phyloP scores from a whole-genome alignment of 805 yeast species.

The Starmerella bombi region DNA sequence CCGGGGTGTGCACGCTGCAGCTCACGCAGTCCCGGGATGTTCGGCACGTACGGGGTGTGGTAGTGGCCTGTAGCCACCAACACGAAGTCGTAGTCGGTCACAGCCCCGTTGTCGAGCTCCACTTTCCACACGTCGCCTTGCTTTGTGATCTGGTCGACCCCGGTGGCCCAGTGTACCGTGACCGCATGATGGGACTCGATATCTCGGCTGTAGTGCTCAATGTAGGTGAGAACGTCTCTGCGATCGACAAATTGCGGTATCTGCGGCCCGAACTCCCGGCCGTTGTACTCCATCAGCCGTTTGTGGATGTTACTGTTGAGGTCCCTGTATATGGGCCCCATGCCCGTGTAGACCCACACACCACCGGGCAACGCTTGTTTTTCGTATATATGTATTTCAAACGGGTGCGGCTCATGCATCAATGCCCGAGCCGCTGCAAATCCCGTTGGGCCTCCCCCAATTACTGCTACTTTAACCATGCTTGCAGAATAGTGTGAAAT shows the following conservation, averaged over 20 bases:
- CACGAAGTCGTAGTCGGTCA: conserved; percentile 40
- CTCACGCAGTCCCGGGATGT: conserved; percentile 38
- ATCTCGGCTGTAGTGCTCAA: conserved; percentile 40
- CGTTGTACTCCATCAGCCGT: conserved; percentile 52
- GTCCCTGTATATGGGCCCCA: conserved; percentile 44
- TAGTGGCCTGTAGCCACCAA: conserved; percentile 54
- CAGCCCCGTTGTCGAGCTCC: conserved; percentile 23
- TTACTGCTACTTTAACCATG: conserved; percentile 38
- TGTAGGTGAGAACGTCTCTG: conserved; percentile 46
- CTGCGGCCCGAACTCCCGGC: conserved; percentile 36
- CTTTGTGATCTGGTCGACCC: conserved; percentile 34
- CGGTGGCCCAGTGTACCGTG: conserved; percentile 35
- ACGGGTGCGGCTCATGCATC: conserved; percentile 33
- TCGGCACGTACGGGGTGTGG: conserved; percentile 48
- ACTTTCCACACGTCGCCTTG: conserved; percentile 34
- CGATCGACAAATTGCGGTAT: conserved; percentile 47
- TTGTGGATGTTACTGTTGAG: conserved; percentile 60
- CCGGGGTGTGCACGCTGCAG: conserved; percentile 27
- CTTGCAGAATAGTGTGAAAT: too few species aligned
- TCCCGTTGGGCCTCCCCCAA: conserved; percentile 74
- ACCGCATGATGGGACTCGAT: conserved; percentile 24
- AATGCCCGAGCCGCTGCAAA: conserved; percentile 53
- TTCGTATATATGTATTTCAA: conserved; percentile 48
- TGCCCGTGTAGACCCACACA: conserved; percentile 51
- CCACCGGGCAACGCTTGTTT: conserved; percentile 56